A percentile compares a stretch with the other conserved stretches of the same genome.
Evolutionary conservation across 352 stramenopile genomes (phyloP).

Genomic region (Pilasporangium apinafurcum): DNA sequence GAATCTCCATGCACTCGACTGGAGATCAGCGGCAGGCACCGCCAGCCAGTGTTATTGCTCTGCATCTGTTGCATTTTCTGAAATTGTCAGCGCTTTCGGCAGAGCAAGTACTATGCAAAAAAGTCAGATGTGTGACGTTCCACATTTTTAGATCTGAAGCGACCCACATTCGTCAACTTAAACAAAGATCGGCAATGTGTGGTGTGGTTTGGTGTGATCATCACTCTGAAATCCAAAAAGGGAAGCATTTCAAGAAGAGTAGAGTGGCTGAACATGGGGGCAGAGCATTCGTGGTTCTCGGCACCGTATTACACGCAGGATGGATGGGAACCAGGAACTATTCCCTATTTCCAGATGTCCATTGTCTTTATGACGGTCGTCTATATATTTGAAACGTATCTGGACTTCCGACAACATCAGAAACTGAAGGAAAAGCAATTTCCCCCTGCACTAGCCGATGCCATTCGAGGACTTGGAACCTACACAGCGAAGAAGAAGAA

Average conservation of each 20-base stretch:
- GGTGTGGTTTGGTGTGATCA: no score
- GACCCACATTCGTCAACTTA: no score
- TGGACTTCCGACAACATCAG: constrained; percentile 89
- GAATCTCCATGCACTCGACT: background rate
- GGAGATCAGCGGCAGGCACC: constrained; percentile 31
- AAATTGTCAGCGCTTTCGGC: no score
- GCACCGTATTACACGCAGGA: constrained; percentile 48
- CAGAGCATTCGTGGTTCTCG: constrained; percentile 26
- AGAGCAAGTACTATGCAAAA: no score
- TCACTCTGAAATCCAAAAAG: constrained; percentile 5
- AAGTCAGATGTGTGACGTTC: no score
- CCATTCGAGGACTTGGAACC: constrained; percentile 40
- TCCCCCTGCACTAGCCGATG: constrained; percentile 40
- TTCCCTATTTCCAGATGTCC: constrained; percentile 67
- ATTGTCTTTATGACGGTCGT: constrained; percentile 88
- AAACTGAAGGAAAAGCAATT: constrained; percentile 83
- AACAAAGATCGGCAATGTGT: no score
- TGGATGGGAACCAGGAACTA: constrained; percentile 33
- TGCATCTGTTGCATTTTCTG: no score
- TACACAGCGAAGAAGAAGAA: constrained; percentile 16
- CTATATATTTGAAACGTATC: constrained; percentile 90
- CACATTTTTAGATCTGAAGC: no score
- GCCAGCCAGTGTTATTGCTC: constrained; percentile 22
- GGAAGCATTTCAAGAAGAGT: background rate
- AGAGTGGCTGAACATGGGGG: constrained; percentile 2